Evolutionary conservation across 2,329 filamentous ascomycete species (phyloP).

Genomic region (Colletotrichum sp.): DNA sequence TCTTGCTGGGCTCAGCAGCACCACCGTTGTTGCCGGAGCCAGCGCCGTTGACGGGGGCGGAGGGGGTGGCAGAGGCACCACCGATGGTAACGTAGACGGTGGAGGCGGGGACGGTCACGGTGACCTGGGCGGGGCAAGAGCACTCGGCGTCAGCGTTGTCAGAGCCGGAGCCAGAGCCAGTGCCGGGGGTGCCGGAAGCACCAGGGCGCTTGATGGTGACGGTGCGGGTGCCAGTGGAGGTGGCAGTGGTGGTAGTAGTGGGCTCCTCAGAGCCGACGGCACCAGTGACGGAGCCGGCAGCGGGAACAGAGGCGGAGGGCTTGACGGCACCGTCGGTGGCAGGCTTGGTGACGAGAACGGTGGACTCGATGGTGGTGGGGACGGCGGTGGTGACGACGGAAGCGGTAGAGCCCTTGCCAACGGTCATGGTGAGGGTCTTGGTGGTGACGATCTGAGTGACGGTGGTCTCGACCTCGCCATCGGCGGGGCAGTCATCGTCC

Average conservation of each 20-base stretch:
- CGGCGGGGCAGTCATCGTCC: slow-evolving; percentile 18
- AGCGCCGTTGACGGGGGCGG: slow-evolving; percentile 15
- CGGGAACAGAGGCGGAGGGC: neutral
- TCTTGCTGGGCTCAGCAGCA: slow-evolving; percentile 15
- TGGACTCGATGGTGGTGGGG: slow-evolving; percentile 45
- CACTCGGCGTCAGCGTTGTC: slow-evolving; percentile 13
- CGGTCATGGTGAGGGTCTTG: slow-evolving; percentile 38
- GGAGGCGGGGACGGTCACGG: slow-evolving; percentile 27
- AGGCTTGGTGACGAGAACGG: slow-evolving; percentile 31
- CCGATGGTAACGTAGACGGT: slow-evolving; percentile 32
- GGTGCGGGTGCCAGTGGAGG: slow-evolving; percentile 39
- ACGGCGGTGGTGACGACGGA: slow-evolving; percentile 47
- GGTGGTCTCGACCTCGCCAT: slow-evolving; percentile 20
- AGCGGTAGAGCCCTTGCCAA: slow-evolving; percentile 34
- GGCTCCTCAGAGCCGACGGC: slow-evolving; percentile 23
- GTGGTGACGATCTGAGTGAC: slow-evolving; percentile 34
- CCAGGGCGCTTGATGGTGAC: slow-evolving; percentile 33
- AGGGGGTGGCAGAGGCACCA: slow-evolving; percentile 1
- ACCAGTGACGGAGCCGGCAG: slow-evolving; percentile 17
- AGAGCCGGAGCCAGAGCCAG: slow-evolving; percentile 1
- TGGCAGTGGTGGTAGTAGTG: slow-evolving; percentile 43
- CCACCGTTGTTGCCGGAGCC: neutral
- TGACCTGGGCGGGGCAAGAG: slow-evolving; percentile 21
- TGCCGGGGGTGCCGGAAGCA: neutral
- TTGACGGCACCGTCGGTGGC: neutral